These are phyloP conservation scores for Herpotrichia juniperi DNA, from an alignment of 2,329 filamentous ascomycete genomes.

Conservation along the genomic window DNA sequence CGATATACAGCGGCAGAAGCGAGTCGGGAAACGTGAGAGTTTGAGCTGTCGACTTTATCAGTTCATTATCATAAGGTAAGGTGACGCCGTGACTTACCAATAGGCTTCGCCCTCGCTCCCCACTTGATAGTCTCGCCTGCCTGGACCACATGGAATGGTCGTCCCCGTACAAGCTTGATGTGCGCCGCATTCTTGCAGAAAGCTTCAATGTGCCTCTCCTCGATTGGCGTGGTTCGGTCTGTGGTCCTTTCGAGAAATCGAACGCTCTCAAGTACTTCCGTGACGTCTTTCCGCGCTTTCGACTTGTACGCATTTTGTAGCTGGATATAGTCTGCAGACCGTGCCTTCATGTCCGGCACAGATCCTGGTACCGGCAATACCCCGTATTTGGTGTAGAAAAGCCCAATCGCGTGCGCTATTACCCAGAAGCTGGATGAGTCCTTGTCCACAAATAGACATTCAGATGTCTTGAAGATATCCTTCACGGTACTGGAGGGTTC, in stretches of 20 bases:
- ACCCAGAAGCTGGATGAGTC: slow-evolving; percentile 80
- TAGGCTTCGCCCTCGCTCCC: slow-evolving; percentile 58
- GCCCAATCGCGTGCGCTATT: slow-evolving; percentile 78
- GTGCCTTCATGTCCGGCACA: slow-evolving; percentile 96
- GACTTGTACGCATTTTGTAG: slow-evolving; percentile 92
- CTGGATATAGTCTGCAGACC: slow-evolving; percentile 85
- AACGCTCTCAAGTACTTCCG: slow-evolving; percentile 73
- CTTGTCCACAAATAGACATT: slow-evolving; percentile 55
- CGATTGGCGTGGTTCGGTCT: slow-evolving; percentile 58
- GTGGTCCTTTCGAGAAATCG: slow-evolving; percentile 60
- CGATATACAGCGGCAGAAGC: slow-evolving; percentile 56
- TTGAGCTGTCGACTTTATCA: slow-evolving; percentile 33
- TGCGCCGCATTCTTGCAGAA: slow-evolving; percentile 97
- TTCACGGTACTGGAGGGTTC: slow-evolving; percentile 71
- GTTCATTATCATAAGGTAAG: slow-evolving; percentile 1
- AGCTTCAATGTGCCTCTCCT: slow-evolving; percentile 77
- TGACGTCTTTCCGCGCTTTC: slow-evolving; percentile 79
- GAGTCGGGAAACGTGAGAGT: slow-evolving; percentile 52
- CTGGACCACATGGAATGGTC: slow-evolving; percentile 57
- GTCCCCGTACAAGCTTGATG: slow-evolving; percentile 81
- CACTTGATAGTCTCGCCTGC: slow-evolving; percentile 50
- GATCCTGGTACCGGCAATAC: slow-evolving; percentile 83
- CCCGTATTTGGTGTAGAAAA: slow-evolving; percentile 75
- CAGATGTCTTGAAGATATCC: slow-evolving; percentile 78
- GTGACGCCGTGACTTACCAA: slow-evolving; percentile 53